A percentile compares a stretch with the other conserved stretches of the same genome.
Conservation (phyloP, 2,329 filamentous ascomycete genomes). For the Claviceps digitariae region DNA sequence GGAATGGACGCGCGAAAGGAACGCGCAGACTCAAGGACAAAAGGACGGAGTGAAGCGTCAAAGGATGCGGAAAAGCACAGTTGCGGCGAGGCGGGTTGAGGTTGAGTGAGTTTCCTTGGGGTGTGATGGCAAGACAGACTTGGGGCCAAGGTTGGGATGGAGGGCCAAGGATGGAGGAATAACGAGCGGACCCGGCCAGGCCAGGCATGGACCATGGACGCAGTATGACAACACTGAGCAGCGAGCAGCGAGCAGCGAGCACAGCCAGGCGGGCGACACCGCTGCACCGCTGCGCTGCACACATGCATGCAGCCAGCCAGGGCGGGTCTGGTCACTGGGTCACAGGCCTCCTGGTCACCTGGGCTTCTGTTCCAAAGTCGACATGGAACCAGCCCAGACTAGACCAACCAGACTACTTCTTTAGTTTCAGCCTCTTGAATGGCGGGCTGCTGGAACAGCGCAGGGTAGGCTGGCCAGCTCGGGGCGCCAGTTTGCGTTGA, state of each 20-base stretch:
- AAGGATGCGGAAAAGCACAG: not conserved
- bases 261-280: not conserved
- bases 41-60: not conserved
- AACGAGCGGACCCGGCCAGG: too few species aligned
- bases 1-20: not conserved
- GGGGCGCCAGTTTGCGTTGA: too few species aligned
- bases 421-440: too few species aligned
- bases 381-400: too few species aligned
- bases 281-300: not conserved
- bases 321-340: not conserved
- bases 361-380: too few species aligned
- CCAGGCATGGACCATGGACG: too few species aligned
- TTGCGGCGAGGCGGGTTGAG: slow-evolving; percentile 1
- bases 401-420: too few species aligned
- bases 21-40: not conserved
- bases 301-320: too few species aligned
- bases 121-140: not conserved
- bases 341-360: not conserved
- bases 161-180: not conserved
- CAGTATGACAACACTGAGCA: too few species aligned
- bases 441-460: not conserved
- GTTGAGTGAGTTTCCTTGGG: not conserved
- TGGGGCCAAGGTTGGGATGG: not conserved
- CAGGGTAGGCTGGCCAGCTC: not conserved
- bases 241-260: too few species aligned